Base-by-base conservation (phyloP, 352 stramenopile species). In the Detonula confervacea region DNA sequence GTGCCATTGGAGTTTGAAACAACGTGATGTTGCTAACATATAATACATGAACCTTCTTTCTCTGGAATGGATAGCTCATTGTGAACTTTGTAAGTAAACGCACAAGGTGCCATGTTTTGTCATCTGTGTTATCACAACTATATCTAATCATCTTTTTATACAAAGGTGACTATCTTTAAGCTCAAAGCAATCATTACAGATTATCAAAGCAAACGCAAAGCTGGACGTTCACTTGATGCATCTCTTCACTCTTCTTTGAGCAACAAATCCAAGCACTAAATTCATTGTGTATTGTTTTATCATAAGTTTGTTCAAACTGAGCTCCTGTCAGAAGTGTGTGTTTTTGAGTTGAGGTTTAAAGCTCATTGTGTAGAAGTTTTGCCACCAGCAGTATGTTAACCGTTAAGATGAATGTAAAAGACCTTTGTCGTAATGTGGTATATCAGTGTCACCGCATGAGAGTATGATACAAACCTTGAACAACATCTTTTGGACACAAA, bases 21-120 rank as follows among this genome's bases (percentile, higher is more conserved):
- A 25, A 16, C 46, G 46, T 27, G 20, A 29, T 16, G 25, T 27
- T 57, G 20, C 14, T 29, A 16, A n/a, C 49, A 6, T 33, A 33
- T 20, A 27, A 14, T 14, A 20, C 7, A 57, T 33, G 49, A 54
- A 20, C 5, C 18, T 49, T 16, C 39, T 49, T 49, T 49, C 39
- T n/a, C 39, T 57, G 4, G 49, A 57, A 57, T 51, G 29, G n/a
- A 30, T 49, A 64, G 56, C 29, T 49, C 33, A 60, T 83, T 39
- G 52, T 83, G 37, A 73, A 83, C 29, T 69, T 83, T 30, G 61
- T 75, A 49, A 49, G 39, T n/a, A 6, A n/a, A 49, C 4, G 2
- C 39, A n/a, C 11, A 16, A 49, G n/a, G n/a, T n/a, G n/a, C 39
- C 12, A 49, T 49, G 11, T 4, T 49, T 20, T 49, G 16, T 42